Evolutionary conservation across 2,329 filamentous ascomycete species (phyloP).

Genomic region (Cytospora paraplurivora): DNA sequence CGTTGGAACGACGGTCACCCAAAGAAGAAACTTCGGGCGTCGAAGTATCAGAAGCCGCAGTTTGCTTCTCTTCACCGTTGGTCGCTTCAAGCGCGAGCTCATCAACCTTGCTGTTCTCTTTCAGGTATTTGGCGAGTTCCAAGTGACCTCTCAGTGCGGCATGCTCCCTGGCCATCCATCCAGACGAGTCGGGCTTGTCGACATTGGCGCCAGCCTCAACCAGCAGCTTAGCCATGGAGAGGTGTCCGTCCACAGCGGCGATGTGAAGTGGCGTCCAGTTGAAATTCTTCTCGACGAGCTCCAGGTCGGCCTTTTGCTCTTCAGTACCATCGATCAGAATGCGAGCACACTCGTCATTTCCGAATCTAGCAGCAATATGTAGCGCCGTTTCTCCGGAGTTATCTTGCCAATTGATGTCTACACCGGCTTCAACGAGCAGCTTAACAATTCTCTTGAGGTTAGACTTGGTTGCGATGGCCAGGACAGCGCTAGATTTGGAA

Average conservation of each 20-base stretch:
- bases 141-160: slow-evolving; percentile 88
- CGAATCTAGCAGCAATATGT: slow-evolving; percentile 88
- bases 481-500: slow-evolving; percentile 81
- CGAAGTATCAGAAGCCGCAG: slow-evolving; percentile 39
- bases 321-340: slow-evolving; percentile 72
- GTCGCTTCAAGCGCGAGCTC: slow-evolving; percentile 24
- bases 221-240: slow-evolving; percentile 73
- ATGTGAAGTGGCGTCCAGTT: slow-evolving; percentile 96
- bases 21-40: slow-evolving; percentile 61
- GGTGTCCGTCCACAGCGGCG: slow-evolving; percentile 84
- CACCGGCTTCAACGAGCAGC: slow-evolving; percentile 83
- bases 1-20: slow-evolving; percentile 59
- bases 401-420: slow-evolving; percentile 93
- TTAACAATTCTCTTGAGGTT: slow-evolving; percentile 84
- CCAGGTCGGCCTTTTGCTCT: slow-evolving; percentile 72
- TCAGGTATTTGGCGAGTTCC: slow-evolving; percentile 70
- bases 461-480: slow-evolving; percentile 84
- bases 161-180: slow-evolving; percentile 94
- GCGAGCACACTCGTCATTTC: slow-evolving; percentile 77
- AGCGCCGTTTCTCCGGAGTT: slow-evolving; percentile 87
- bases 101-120: slow-evolving; percentile 48
- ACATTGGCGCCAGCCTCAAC: slow-evolving; percentile 77
- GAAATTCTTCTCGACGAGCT: slow-evolving; percentile 80
- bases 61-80: slow-evolving; percentile 21
- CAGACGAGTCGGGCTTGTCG: slow-evolving; percentile 76